A percentile compares a stretch with the other conserved stretches of the same genome.
These are phyloP conservation scores for Moniliophthora roreri DNA, from an alignment of 1,284 basidiomycete genomes.

Conservation along the genomic window DNA sequence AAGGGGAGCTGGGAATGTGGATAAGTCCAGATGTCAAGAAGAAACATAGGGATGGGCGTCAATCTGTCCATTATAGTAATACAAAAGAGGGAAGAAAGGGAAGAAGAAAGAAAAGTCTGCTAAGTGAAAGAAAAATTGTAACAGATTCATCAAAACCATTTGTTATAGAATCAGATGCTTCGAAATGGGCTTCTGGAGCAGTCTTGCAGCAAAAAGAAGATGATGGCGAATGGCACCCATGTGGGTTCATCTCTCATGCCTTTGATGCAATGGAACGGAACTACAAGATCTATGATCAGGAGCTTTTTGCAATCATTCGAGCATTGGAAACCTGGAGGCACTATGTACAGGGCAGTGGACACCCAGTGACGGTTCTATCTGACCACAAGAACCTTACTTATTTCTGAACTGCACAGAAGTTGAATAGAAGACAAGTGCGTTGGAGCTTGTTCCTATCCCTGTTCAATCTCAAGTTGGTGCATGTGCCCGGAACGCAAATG, in stretches of 20 bases:
- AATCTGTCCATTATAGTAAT: too few relatives aligned
- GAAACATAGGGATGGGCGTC: too few relatives aligned
- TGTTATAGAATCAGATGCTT: too few relatives aligned
- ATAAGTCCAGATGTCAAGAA: not conserved
- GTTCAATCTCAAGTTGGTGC: too few relatives aligned
- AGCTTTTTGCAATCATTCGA: not conserved
- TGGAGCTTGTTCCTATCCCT: too few relatives aligned
- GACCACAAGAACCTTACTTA: not conserved
- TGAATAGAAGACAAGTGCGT: too few relatives aligned
- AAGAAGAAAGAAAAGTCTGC: too few relatives aligned
- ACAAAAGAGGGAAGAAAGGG: too few relatives aligned
- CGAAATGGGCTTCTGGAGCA: not conserved
- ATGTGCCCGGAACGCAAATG: too few relatives aligned
- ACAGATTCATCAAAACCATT: not conserved
- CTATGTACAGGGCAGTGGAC: not conserved
- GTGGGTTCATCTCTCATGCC: not conserved
- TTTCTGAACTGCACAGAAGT: too few relatives aligned
- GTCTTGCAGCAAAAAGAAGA: not conserved
- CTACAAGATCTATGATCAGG: not conserved
- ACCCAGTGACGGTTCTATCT: not conserved
- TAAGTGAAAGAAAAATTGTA: too few relatives aligned
- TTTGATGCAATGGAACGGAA: not conserved
- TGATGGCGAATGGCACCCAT: not conserved
- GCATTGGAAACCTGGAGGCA: slow-evolving; percentile 16
- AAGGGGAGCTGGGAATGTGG: too few relatives aligned